Percentiles rank a stretch among this genome's conserved stretches.
phyloP scores from a whole-genome alignment of 805 yeast genomes.

The Candida michaelii region DNA sequence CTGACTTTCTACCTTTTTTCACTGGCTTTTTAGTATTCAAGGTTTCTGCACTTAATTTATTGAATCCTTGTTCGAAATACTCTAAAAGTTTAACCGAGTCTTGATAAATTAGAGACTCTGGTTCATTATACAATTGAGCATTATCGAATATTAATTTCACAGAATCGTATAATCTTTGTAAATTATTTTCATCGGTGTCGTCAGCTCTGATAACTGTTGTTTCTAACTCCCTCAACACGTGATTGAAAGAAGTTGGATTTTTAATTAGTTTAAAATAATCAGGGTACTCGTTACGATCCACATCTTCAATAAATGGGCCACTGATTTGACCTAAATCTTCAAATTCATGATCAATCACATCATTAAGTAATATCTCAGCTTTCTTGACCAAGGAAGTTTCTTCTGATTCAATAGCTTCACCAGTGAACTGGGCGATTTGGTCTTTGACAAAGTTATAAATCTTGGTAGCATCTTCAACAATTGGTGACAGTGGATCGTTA shows the following conservation, averaged over 20 bases:
- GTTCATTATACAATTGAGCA: constrained; percentile 77
- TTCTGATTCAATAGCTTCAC: constrained; percentile 10
- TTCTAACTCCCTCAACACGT: constrained; percentile 54
- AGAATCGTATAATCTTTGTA: constrained; percentile 60
- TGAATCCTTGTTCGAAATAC: constrained; percentile 45
- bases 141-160: constrained; percentile 68
- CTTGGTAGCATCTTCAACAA: constrained; percentile 63
- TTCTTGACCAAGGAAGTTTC: constrained; percentile 15
- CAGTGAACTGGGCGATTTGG: constrained; percentile 31
- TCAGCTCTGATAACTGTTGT: constrained; percentile 41
- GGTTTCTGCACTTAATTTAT: constrained; percentile 26
- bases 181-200: constrained; percentile 37
- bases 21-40: constrained; percentile 18
- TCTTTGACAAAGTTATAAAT: constrained; percentile 58
- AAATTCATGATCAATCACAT: constrained; percentile 44
- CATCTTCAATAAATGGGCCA: constrained; percentile 74
- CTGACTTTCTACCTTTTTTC: constrained; percentile 14
- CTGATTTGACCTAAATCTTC: constrained; percentile 54
- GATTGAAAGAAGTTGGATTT: constrained; percentile 70
- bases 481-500: constrained; percentile 47
- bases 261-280: constrained; percentile 75
- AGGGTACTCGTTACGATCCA: constrained; percentile 69
- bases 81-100: constrained; percentile 65
- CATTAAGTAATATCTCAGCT: constrained; percentile 31
- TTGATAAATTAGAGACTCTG: constrained; percentile 65